A percentile compares a stretch with the other conserved stretches of the same genome.
phyloP scores from a whole-genome alignment of 1,284 basidiomycete genomes.

The Coniferiporia weirii region DNA sequence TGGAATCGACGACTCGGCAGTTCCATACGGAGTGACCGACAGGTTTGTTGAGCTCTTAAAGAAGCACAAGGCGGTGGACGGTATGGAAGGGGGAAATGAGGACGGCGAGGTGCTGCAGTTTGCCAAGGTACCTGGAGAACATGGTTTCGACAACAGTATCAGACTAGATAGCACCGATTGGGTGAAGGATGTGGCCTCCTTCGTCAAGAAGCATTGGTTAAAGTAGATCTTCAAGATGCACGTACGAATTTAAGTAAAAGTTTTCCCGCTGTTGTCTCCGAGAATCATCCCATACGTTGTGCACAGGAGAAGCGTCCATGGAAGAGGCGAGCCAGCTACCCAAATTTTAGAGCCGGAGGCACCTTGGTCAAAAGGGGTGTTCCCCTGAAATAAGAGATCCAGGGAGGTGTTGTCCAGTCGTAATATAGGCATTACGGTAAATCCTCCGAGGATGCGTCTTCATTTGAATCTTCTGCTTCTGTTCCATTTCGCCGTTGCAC shows the following conservation, averaged over 20 bases:
- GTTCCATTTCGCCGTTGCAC: background rate
- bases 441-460: background rate
- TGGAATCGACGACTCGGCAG: constrained; percentile 9
- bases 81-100: constrained; percentile 1
- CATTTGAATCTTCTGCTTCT: background rate
- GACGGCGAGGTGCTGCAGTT: constrained; percentile 4
- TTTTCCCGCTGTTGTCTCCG: background rate
- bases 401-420: background rate
- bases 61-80: constrained; percentile 7
- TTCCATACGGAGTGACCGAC: constrained; percentile 6
- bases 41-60: constrained; percentile 8
- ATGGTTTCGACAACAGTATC: constrained; percentile 9
- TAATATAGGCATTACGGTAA: background rate
- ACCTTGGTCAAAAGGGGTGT: too few relatives aligned
- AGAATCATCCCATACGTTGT: background rate
- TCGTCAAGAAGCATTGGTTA: constrained; percentile 12
- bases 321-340: too few relatives aligned
- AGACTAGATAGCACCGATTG: constrained; percentile 6
- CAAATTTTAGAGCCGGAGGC: too few relatives aligned
- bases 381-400: too few relatives aligned
- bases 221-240: background rate
- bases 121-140: constrained; percentile 8
- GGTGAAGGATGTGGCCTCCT: constrained; percentile 1
- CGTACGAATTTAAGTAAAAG: background rate
- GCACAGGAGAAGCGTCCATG: too few relatives aligned